Evolutionary conservation across 768 basidiomycete genomes (phyloP).

Genomic region (Cystobasidium ongulense): DNA sequence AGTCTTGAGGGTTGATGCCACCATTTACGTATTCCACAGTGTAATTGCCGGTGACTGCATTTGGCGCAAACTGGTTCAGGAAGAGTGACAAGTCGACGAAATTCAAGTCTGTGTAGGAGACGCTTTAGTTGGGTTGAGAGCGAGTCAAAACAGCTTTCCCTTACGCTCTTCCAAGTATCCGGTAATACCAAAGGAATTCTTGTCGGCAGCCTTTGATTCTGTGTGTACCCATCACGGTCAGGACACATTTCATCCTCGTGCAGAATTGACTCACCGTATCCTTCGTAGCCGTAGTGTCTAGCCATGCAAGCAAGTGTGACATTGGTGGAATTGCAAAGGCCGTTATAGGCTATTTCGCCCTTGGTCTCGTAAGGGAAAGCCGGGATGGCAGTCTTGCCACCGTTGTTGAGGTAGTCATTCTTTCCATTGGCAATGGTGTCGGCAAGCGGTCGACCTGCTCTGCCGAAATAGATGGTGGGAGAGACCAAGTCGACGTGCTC

Average conservation of each 20-base stretch:
- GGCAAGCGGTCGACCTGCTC: not conserved
- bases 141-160: not conserved
- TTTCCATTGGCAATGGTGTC: not conserved
- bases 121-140: not conserved
- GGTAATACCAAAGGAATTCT: constrained; percentile 9
- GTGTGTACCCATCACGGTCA: not conserved
- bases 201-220: constrained; percentile 11
- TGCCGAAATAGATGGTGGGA: constrained; percentile 5
- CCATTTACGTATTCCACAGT: constrained; percentile 4
- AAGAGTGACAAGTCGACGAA: constrained; percentile 5
- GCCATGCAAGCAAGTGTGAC: constrained; percentile 4
- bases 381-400: not conserved
- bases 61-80: constrained; percentile 4
- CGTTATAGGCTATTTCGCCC: not conserved
- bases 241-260: not conserved
- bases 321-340: constrained; percentile 10
- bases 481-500: constrained; percentile 9
- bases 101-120: not conserved
- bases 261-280: not conserved
- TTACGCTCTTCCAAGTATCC: constrained; percentile 6
- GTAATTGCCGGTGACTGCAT: not conserved
- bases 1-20: constrained; percentile 15
- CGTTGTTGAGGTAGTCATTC: not conserved
- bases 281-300: constrained; percentile 5
- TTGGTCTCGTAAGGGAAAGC: constrained; percentile 1